Evolutionary conservation across 345 rosid genomes (phyloP), one percentile per base, ranked within the genome.

Genomic region (Linum lewisii): DNA sequence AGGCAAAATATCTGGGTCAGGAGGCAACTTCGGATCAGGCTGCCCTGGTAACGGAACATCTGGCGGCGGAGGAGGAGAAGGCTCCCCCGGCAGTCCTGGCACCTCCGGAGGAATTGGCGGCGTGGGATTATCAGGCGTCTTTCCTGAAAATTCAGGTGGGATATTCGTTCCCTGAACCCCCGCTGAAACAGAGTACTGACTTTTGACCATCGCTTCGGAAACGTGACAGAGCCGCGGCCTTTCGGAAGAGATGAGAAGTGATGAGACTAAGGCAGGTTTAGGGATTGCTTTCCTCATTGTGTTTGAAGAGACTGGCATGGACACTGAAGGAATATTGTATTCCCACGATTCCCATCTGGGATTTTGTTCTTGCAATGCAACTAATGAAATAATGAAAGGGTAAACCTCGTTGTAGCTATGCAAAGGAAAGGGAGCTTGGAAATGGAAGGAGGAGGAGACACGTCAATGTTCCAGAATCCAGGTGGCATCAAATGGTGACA

Each of bases 1-100:
- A 4, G 57, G 57, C 29, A 54, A 54, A 22, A 54, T 22, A 54
- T 54, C 57, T 7, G 57, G 57, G 10, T 23, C 57, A 15, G 57
- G 32, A 4, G 57, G 26, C 57, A 15, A 54, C 14, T 1, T 11
- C 11, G 47, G 47, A 42, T 24, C 26, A 54, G 57, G 57, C 47
- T 11, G 47, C 47, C 47, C 18, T 16, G 47, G 47, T 3, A 42
- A 42, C 16, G 47, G 47, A 42, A 11, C 47, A 42, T 42, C 47
- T 16, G 47, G 38, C 38, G 38, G 38, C 38, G 38, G 38, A 11
- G 38, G 18, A 42, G 47, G 47, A 11, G 26, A 15, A 21, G 57
- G 57, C 18, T 21, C 24, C 24, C 16, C 23, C 18, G 24, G 24
- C 18, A 54, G 32, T 21, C 26, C 57, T 15, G 57, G 57, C 24